A percentile compares a stretch with the other conserved stretches of the same genome.
Conservation (phyloP, 2,329 filamentous ascomycete genomes). For the Alternaria gaisen region DNA sequence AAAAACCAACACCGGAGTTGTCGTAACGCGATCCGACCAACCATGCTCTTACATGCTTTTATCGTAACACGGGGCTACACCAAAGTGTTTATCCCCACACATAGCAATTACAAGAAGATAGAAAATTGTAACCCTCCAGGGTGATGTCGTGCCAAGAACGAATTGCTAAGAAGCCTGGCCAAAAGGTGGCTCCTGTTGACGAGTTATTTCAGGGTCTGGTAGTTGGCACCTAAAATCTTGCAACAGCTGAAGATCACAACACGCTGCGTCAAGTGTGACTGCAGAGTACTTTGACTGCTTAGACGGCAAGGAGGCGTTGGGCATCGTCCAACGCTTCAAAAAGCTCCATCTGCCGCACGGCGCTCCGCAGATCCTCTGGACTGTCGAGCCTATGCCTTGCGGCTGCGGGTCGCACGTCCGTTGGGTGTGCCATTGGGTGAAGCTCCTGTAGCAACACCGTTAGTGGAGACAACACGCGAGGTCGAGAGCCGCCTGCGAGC, state of each 20-base stretch:
- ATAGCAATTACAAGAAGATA: conserved; percentile 34
- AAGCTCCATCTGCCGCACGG: conserved; percentile 3
- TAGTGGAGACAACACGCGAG: conserved; percentile 54
- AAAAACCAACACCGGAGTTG: conserved; percentile 21
- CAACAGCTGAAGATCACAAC: not conserved
- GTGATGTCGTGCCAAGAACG: conserved; percentile 12
- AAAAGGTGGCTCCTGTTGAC: conserved; percentile 12
- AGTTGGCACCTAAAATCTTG: not conserved
- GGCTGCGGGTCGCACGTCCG: conserved; percentile 70
- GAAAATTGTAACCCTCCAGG: conserved; percentile 18
- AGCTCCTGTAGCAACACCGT: conserved; percentile 52
- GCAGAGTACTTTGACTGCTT: not conserved
- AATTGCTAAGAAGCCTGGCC: conserved; percentile 12
- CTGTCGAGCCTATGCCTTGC: conserved; percentile 68
- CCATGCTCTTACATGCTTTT: conserved; percentile 31
- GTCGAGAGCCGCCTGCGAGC: conserved; percentile 59
- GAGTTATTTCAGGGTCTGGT: not conserved
- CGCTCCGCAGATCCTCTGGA: conserved; percentile 2
- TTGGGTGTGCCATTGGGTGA: conserved; percentile 61
- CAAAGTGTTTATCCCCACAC: conserved; percentile 21
- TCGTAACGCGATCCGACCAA: conserved; percentile 21
- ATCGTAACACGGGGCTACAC: conserved; percentile 30
- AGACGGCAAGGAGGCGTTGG: not conserved
- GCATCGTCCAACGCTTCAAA: conserved; percentile 1
- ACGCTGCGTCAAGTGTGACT: not conserved